Percentiles rank a stretch among this genome's conserved stretches.
Evolutionary conservation across 2,329 filamentous ascomycete species (phyloP).

Genomic region (Harringtonia lauricola): DNA sequence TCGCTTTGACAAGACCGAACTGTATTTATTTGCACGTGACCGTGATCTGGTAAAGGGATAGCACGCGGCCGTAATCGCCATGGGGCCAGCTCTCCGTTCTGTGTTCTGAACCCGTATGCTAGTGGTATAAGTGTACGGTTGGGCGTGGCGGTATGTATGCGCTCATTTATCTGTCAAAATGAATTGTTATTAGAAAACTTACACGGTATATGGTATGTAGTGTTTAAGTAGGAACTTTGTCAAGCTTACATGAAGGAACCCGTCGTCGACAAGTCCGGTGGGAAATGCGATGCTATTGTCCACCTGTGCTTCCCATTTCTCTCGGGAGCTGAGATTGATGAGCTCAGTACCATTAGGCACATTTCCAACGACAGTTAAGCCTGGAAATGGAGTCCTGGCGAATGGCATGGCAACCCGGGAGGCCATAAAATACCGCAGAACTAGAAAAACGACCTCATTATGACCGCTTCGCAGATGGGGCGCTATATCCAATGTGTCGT

Average conservation of each 20-base stretch:
- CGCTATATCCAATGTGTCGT: conserved; percentile 19
- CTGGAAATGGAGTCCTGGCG: conserved; percentile 16
- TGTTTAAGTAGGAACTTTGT: too few species aligned
- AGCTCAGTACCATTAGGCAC: conserved; percentile 4
- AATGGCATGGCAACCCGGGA: conserved; percentile 19
- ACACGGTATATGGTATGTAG: too few species aligned
- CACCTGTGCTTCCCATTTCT: conserved; percentile 15
- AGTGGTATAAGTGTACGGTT: conserved; percentile 9
- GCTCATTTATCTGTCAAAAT: conserved; percentile 15
- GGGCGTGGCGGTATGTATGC: conserved; percentile 2
- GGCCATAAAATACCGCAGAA: conserved; percentile 18
- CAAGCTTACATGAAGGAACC: conserved; percentile 28
- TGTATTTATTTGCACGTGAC: conserved; percentile 9
- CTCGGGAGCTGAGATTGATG: conserved; percentile 4
- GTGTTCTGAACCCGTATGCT: conserved; percentile 19
- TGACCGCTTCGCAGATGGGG: conserved; percentile 12
- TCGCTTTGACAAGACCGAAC: conserved; percentile 15
- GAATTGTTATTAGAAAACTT: not conserved
- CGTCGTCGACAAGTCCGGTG: conserved; percentile 22
- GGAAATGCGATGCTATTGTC: conserved; percentile 17
- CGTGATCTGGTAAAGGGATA: conserved; percentile 24
- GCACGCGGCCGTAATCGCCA: conserved; percentile 25
- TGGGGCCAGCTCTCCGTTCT: conserved; percentile 26
- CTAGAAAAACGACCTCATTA: conserved; percentile 18
- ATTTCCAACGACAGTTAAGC: conserved; percentile 16